Conservation (phyloP, 1,139 yeast species). For the Candida mesenterica region DNA sequence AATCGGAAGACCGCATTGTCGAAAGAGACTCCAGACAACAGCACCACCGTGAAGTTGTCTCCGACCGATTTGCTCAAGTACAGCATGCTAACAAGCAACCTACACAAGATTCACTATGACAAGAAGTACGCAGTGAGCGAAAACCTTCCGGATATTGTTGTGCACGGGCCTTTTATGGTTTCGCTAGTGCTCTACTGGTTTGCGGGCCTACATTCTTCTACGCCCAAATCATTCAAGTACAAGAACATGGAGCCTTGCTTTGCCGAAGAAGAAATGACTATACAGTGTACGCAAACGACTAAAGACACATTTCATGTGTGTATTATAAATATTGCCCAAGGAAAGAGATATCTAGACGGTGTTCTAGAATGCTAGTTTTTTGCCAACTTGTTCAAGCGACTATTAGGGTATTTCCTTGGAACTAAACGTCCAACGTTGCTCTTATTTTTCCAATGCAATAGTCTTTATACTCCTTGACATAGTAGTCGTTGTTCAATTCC, state of each 20-base stretch:
- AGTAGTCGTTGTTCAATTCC: constrained; percentile 34
- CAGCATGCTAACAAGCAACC: constrained; percentile 73
- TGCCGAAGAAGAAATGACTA: constrained; percentile 18
- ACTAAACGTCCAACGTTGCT: constrained; percentile 20
- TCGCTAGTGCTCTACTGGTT: constrained; percentile 58
- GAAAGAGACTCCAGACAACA: too few relatives aligned
- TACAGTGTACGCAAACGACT: constrained; percentile 1
- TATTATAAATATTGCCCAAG: constrained; percentile 6
- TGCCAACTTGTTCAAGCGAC: too few relatives aligned
- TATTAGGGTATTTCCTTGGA: background rate
- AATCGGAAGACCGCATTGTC: background rate
- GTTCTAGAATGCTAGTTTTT: constrained; percentile 1
- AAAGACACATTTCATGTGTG: constrained; percentile 3
- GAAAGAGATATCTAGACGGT: constrained; percentile 11
- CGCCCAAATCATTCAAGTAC: constrained; percentile 41
- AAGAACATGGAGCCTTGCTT: constrained; percentile 51
- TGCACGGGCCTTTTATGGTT: constrained; percentile 81
- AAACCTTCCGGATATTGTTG: constrained; percentile 57
- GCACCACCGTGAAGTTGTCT: constrained; percentile 19
- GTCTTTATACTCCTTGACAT: constrained; percentile 41
- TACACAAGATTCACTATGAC: constrained; percentile 82
- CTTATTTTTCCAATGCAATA: constrained; percentile 30
- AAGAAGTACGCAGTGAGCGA: constrained; percentile 55
- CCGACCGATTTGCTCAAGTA: constrained; percentile 48
- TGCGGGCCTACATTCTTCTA: constrained; percentile 10